Base-by-base conservation (phyloP, 768 basidiomycete genomes). In the Panaeolus papilionaceus region DNA sequence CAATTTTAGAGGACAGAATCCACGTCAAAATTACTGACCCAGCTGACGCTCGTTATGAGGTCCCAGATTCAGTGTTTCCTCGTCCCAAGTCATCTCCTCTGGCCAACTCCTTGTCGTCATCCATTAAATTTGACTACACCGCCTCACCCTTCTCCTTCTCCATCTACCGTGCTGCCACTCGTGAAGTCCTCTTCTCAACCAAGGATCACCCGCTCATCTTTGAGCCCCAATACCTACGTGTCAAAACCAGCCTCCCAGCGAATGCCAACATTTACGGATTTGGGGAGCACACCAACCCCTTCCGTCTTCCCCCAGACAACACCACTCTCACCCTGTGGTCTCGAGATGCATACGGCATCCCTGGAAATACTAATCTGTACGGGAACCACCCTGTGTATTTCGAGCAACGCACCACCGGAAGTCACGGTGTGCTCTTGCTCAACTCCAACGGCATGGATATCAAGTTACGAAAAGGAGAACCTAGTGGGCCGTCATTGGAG, bases 401-500 rank as follows among this genome's bases (percentile, higher is more conserved):
- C 54, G 90, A 92, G 68, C 90, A 92, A 66, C 84, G 91, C 51
- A 75, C 80, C 9, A 86, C 85, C 0, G 88, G 87, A 6, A 90
- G 90, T 1, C 90, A 92, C 76, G 91, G 86, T 14, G 90, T 92
- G 38, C 86, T 91, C 73, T 75, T 92, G 0, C 82, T 90, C 64
- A 91, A 87, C 74, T 87, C 90, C 10, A 87, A 91, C 70, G 92
- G 92, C 0, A 92, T 93, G 89, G 92, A 93, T 69, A 81, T 93
- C 79, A 92, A 92, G 73, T 78, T 92, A 66, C 83, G 82, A 33
- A 79, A 83, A 58, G 77, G 78, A 20, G 78, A 76, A 11, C 69
- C 73, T 37, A 75, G 70, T 5, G 77, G 73, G 20, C 80, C 82
- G 8, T 76, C 85, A 3, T 76, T 92, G 67, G 90, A 94, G 78